These are phyloP conservation scores for Calonectria hongkongensis DNA, from an alignment of 2,329 filamentous ascomycete species.

Conservation along the genomic window DNA sequence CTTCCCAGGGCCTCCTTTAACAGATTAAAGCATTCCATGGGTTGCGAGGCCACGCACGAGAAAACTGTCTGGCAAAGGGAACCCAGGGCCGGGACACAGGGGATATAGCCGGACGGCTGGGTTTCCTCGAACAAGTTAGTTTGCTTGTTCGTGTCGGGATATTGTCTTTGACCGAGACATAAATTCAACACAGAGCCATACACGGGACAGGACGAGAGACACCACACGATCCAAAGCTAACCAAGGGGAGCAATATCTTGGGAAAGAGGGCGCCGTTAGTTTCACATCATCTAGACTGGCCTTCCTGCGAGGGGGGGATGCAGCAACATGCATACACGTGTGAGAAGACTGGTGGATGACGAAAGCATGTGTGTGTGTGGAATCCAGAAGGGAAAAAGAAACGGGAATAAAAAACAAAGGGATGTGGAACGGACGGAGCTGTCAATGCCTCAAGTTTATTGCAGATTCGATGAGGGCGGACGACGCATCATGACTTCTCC, in stretches of 20 bases:
- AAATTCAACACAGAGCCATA: slow-evolving; percentile 26
- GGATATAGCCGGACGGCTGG: slow-evolving; percentile 17
- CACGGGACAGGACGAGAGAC: background rate
- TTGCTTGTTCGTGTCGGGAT: slow-evolving; percentile 17
- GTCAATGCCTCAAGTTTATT: background rate
- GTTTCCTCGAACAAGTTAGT: slow-evolving; percentile 15
- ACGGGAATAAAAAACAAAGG: background rate
- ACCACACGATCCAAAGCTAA: slow-evolving; percentile 30
- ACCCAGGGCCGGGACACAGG: slow-evolving; percentile 10
- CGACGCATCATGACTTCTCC: slow-evolving; percentile 1
- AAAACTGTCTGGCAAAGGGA: background rate
- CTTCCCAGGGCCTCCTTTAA: background rate
- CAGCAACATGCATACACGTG: slow-evolving; percentile 24
- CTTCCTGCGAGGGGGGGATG: slow-evolving; percentile 3
- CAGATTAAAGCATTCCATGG: slow-evolving; percentile 19
- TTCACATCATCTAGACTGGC: background rate
- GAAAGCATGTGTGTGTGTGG: slow-evolving; percentile 15
- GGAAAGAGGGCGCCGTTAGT: slow-evolving; percentile 5
- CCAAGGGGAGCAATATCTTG: background rate
- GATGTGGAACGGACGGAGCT: background rate
- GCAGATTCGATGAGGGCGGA: background rate
- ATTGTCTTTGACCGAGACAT: slow-evolving; percentile 34
- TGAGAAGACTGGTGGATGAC: slow-evolving; percentile 26
- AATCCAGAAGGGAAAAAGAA: slow-evolving; percentile 15
- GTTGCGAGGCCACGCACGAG: slow-evolving; percentile 2